These are phyloP conservation scores for Trichophaea hybrida DNA, from an alignment of 2,329 filamentous ascomycete genomes.

Conservation along the genomic window DNA sequence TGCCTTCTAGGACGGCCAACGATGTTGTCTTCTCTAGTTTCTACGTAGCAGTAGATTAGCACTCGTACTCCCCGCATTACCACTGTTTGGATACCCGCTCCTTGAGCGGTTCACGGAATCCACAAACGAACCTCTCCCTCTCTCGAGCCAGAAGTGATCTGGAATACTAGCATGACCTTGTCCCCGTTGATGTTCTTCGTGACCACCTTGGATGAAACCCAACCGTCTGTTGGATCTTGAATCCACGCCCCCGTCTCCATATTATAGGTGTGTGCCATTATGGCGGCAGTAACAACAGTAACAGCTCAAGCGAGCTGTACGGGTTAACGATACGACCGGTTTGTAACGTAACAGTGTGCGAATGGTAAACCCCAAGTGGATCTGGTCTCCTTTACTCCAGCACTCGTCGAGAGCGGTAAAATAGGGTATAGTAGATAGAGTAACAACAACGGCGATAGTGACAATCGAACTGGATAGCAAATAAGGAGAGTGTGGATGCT, in stretches of 20 bases:
- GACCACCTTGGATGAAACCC: conserved; percentile 88
- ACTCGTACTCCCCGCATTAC: too few species aligned
- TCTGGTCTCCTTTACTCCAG: not conserved
- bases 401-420: not conserved
- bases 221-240: conserved; percentile 88
- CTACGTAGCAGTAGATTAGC: conserved; percentile 3
- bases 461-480: not conserved
- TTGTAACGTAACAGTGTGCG: not conserved
- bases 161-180: conserved; percentile 77
- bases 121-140: conserved; percentile 59
- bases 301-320: not conserved
- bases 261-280: conserved; percentile 90
- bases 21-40: conserved; percentile 23
- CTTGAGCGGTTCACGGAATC: not conserved
- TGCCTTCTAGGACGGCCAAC: conserved; percentile 52
- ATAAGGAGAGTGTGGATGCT: not conserved
- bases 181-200: conserved; percentile 71
- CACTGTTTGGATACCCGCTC: too few species aligned
- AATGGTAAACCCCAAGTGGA: not conserved
- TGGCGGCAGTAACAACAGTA: conserved; percentile 22
- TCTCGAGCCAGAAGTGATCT: conserved; percentile 48
- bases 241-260: conserved; percentile 97
- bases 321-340: not conserved
- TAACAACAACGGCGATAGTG: not conserved
- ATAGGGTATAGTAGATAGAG: not conserved